Base-by-base conservation (phyloP, 495 filamentous ascomycete species). In the Thermochaetoides thermophila region DNA sequence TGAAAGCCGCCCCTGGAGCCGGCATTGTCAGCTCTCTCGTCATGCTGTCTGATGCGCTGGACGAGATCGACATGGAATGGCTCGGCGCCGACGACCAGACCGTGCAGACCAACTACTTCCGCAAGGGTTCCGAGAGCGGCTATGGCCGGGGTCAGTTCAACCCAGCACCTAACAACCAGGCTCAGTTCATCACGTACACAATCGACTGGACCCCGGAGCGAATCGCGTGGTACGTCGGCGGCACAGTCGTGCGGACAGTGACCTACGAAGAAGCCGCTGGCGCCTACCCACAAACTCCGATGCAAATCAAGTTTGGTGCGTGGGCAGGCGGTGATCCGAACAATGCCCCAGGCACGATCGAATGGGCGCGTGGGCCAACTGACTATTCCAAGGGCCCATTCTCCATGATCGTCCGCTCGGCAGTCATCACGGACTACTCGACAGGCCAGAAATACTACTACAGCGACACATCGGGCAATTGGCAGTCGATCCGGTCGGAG, bases 31-130 rank as follows among this genome's bases (percentile, higher is more conserved):
- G 77, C 57, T 84, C 76, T 32, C 64, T 89, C 17, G 82, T 95
- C 9, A 59, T 97, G 35, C 73, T 89, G 54, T 94, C 86, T 7
- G 87, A 92, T 53, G 72, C 76, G 40, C 71, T 93, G 9, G 89
- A 97, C 55, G 89, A 97, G 57, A 84, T 97, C 47, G 89, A 95
- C 54, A 84, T 84, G 69, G 79, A 84, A 49, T 84, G 78, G 78
- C 56, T 84, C 10, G 78, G 78, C 23, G 64, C 66, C 27, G 66
- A 76, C 45, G 57, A 62, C 34, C 66, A 45, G 31, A 53, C 75
- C 32, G 79, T 91, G 10, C 81, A 94, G 57, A 79, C 73, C 50
- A 94, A 97, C 60, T 97, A 85, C 63, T 97, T 87, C 50, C 79
- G 82, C 51, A 91, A 94, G 61, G 89, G 87, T 10, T 74, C 81